phyloP scores from a whole-genome alignment of 495 filamentous ascomycete genomes.

The Trichocladium antarcticum region DNA sequence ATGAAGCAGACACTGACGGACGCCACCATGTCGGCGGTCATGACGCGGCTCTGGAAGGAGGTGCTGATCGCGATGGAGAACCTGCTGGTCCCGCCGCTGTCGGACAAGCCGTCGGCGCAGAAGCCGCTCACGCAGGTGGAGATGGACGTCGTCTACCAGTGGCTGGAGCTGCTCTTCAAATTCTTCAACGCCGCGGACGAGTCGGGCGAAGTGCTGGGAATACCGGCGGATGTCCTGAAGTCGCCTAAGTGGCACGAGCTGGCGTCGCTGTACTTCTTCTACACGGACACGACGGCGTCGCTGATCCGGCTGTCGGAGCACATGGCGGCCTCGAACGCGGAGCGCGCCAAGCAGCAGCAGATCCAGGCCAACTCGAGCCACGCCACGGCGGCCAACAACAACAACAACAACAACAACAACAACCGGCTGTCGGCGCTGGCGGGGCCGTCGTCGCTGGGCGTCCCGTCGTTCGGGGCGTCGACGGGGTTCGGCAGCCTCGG shows the following conservation, averaged over 20 bases:
- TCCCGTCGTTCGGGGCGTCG: neutral
- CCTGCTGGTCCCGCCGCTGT: conserved; percentile 85
- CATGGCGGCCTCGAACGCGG: conserved; percentile 84
- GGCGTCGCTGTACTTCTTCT: conserved; percentile 93
- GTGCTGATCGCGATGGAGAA: conserved; percentile 83
- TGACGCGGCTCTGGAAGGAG: conserved; percentile 98
- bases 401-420: conserved; percentile 28
- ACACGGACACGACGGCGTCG: conserved; percentile 85
- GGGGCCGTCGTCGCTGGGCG: conserved; percentile 40
- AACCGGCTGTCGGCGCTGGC: conserved; percentile 68
- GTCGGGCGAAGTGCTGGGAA: conserved; percentile 74
- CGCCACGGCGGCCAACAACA: too few species aligned
- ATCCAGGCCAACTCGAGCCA: neutral
- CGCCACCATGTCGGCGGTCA: conserved; percentile 90
- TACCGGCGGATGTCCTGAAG: conserved; percentile 82
- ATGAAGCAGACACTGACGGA: conserved; percentile 94
- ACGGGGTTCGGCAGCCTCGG: conserved; percentile 57
- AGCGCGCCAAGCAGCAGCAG: conserved; percentile 48
- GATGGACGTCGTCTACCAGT: conserved; percentile 88
- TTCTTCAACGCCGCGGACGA: conserved; percentile 95
- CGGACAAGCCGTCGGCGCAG: conserved; percentile 88
- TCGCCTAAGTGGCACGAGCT: conserved; percentile 98
- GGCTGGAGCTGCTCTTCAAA: conserved; percentile 81
- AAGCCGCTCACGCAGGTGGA: conserved; percentile 79
- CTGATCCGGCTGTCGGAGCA: conserved; percentile 86